A percentile compares a stretch with the other conserved stretches of the same genome.
phyloP scores from a whole-genome alignment of 352 stramenopile species.

The Globisporangium spiculum region DNA sequence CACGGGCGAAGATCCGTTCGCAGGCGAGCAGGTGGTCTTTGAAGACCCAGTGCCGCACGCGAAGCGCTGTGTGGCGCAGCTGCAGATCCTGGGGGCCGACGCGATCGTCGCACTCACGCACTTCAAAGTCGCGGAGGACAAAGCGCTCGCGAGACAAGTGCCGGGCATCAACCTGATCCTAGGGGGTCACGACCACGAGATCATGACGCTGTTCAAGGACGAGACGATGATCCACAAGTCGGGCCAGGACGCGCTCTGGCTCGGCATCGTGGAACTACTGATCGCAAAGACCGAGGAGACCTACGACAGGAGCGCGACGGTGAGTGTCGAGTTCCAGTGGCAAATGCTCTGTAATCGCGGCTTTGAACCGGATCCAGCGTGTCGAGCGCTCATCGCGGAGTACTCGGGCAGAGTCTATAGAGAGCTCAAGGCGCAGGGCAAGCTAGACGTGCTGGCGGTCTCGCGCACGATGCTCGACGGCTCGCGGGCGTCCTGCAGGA shows the following conservation, averaged over 20 bases:
- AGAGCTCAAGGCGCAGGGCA: conserved; percentile 48
- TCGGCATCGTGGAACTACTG: conserved; percentile 66
- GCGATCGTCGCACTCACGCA: conserved; percentile 83
- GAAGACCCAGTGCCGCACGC: conserved; percentile 48
- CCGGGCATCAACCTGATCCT: conserved; percentile 81
- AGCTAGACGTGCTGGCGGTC: conserved; percentile 32
- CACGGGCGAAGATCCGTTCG: conserved; percentile 50
- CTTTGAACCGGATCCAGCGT: conserved; percentile 44
- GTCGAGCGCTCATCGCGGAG: conserved; percentile 39
- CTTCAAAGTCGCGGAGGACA: conserved; percentile 62
- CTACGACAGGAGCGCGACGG: background rate
- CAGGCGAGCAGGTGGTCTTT: conserved; percentile 44
- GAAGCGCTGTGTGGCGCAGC: conserved; percentile 45
- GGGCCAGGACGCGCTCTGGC: conserved; percentile 79
- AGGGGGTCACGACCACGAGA: conserved; percentile 89
- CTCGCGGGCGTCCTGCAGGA: conserved; percentile 53
- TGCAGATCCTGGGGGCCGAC: conserved; percentile 49
- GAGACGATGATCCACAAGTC: conserved; percentile 84
- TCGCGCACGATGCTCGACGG: conserved; percentile 56
- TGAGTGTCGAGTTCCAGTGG: conserved; percentile 43
- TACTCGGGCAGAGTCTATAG: conserved; percentile 43
- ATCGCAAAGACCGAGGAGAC: conserved; percentile 24
- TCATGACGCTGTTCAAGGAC: conserved; percentile 52
- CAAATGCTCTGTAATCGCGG: conserved; percentile 65
- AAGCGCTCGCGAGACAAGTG: conserved; percentile 45